Conservation (phyloP, 2,329 filamentous ascomycete species). For the Aspergillus sp. region DNA sequence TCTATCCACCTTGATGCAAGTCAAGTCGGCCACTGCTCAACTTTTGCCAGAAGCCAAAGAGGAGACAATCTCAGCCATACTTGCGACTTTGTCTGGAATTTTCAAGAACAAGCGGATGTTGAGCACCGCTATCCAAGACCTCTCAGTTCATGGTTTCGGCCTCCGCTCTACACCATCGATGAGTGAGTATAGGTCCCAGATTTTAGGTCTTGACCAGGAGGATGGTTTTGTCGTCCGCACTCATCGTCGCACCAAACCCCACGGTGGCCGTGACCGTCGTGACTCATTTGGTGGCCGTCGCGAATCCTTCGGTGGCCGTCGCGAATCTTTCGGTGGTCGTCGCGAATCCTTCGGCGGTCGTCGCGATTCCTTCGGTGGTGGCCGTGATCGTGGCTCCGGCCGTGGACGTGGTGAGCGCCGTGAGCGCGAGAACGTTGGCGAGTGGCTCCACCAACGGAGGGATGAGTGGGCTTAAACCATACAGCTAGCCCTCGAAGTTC, state of each 20-base stretch:
- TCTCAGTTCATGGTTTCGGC: slow-evolving; percentile 41
- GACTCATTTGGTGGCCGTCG: background rate
- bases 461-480: background rate
- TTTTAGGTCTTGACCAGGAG: background rate
- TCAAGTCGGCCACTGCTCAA: slow-evolving; percentile 44
- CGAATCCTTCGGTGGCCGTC: background rate
- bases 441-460: background rate
- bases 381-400: background rate
- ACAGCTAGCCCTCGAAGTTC: background rate
- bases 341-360: background rate
- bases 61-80: slow-evolving; percentile 30
- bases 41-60: slow-evolving; percentile 27
- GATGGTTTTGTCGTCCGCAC: background rate
- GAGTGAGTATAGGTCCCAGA: background rate
- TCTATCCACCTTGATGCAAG: slow-evolving; percentile 28
- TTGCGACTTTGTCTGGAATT: slow-evolving; percentile 21
- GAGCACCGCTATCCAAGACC: slow-evolving; percentile 45
- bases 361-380: background rate
- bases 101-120: slow-evolving; percentile 39
- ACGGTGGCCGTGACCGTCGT: background rate
- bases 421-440: background rate
- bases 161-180: background rate
- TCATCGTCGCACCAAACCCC: background rate
- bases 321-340: background rate
- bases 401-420: background rate